Conservation (phyloP, 164 flowering plant species). For the Magnolia sinica region DNA sequence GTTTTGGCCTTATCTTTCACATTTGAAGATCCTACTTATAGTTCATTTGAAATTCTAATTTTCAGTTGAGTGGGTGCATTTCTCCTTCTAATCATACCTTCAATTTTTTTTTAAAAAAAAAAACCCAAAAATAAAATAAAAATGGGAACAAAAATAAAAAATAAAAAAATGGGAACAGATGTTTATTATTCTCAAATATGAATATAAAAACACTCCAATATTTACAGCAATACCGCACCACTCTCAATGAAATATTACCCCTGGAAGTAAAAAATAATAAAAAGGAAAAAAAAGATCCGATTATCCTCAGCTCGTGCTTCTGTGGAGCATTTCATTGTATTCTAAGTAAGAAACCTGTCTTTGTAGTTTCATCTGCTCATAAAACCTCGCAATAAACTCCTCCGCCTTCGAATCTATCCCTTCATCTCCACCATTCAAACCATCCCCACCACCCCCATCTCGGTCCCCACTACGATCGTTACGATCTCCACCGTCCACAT, state of each 20-base stretch:
- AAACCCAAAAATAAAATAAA: no score
- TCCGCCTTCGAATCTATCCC: conserved; percentile 68
- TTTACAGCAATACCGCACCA: not conserved
- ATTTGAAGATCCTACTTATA: no score
- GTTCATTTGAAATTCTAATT: no score
- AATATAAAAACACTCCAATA: conserved; percentile 3
- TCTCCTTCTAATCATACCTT: no score
- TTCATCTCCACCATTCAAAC: conserved; percentile 26
- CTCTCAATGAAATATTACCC: not conserved
- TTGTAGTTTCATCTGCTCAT: conserved; percentile 60
- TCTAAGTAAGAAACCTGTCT: conserved; percentile 55
- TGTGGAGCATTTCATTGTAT: conserved; percentile 32
- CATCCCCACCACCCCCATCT: not conserved
- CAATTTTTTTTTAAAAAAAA: no score
- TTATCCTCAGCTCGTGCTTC: conserved; percentile 8
- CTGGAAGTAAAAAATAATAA: not conserved
- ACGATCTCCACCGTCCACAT: conserved; percentile 18
- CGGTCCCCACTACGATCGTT: conserved; percentile 7
- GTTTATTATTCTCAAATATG: not conserved
- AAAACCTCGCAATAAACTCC: conserved; percentile 63
- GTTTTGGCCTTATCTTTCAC: no score
- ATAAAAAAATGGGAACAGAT: no score
- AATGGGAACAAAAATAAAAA: no score
- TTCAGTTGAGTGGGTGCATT: no score
- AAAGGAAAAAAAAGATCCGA: not conserved